Evolutionary conservation across 108 stramenopile genomes (phyloP), one percentile per base, ranked within the genome.

Genomic region (Cyclotella choctawhatcheeana): DNA sequence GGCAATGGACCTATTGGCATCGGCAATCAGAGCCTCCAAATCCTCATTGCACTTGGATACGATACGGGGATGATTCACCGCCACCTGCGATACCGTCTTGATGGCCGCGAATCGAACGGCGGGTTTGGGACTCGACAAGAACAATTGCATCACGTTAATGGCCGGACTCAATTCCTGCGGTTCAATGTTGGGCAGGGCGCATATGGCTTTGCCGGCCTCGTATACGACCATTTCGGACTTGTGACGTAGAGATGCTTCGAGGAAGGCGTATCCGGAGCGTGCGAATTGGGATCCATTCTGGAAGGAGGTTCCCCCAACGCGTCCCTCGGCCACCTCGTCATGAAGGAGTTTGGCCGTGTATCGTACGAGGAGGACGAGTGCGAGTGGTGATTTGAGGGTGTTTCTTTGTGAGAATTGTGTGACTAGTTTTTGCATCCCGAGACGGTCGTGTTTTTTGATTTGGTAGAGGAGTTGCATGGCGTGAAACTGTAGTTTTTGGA

Each of bases 11-110:
- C 97, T 87, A 78, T 98, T 99, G 40, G 93, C 67, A 83, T 99
- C 99, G 5, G 81, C 88, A 67, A 99, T 89, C 12, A 99, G 85
- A 5, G 88, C 92, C 79, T 99, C 99, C 76, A 99, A 85, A 65
- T 99, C 99, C 73, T 97, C 93, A 83, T 99, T 99, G 91, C 98
- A 98, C 81, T 96, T 97, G 62, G 93, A 78, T 5, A 99, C 97
- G 44, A 94, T 85, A 43, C 95, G 89, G 13, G 99, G 99, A 51
- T 97, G 92, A 32, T 73, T 73, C 13, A 88, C 92, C 8, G 99
- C 97, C 37, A 99, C 90, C 51, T 84, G 81, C 34, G 94, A 89
- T n/a, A 99, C 83, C 8, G 95, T 96, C 50, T 95, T 84, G 84
- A 99, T 98, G 25, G 98, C 88, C 2, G 97, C 97, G 68, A 97